phyloP scores from a whole-genome alignment of 768 basidiomycete genomes.

The Pisolithus albus region DNA sequence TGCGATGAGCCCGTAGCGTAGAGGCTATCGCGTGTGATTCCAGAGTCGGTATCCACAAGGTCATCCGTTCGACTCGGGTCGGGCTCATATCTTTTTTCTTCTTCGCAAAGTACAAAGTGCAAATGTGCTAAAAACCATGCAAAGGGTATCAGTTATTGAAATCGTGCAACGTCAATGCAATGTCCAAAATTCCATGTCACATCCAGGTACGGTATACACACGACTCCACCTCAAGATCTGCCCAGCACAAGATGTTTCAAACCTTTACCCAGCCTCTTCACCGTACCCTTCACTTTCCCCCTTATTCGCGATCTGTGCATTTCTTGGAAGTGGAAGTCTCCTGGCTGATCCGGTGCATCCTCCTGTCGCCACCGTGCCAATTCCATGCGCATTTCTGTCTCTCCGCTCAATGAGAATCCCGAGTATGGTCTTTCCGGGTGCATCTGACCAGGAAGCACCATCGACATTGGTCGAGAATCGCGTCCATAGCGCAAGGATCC shows the following conservation, averaged over 20 bases:
- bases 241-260: slow-evolving; percentile 27
- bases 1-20: slow-evolving; percentile 30
- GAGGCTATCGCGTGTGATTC: slow-evolving; percentile 36
- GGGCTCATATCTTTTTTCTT: slow-evolving; percentile 29
- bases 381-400: slow-evolving; percentile 53
- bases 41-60: slow-evolving; percentile 33
- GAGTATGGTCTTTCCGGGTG: slow-evolving; percentile 13
- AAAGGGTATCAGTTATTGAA: too few relatives aligned
- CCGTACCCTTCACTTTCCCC: slow-evolving; percentile 18
- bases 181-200: background rate
- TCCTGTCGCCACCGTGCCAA: slow-evolving; percentile 35
- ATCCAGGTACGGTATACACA: slow-evolving; percentile 1
- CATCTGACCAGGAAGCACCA: slow-evolving; percentile 17
- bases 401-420: slow-evolving; percentile 54
- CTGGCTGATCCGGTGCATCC: slow-evolving; percentile 24
- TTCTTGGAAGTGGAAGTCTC: slow-evolving; percentile 26
- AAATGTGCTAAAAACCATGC: too few relatives aligned
- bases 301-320: slow-evolving; percentile 15
- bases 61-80: slow-evolving; percentile 43
- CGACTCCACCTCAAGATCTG: slow-evolving; percentile 7
- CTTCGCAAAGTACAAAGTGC: background rate
- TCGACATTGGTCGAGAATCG: slow-evolving; percentile 24
- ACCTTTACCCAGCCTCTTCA: slow-evolving; percentile 26
- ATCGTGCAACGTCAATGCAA: too few relatives aligned
- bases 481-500: slow-evolving; percentile 8